These are phyloP conservation scores for Cladophialophora bantiana DNA, from an alignment of 2,329 filamentous ascomycete species.

Conservation along the genomic window DNA sequence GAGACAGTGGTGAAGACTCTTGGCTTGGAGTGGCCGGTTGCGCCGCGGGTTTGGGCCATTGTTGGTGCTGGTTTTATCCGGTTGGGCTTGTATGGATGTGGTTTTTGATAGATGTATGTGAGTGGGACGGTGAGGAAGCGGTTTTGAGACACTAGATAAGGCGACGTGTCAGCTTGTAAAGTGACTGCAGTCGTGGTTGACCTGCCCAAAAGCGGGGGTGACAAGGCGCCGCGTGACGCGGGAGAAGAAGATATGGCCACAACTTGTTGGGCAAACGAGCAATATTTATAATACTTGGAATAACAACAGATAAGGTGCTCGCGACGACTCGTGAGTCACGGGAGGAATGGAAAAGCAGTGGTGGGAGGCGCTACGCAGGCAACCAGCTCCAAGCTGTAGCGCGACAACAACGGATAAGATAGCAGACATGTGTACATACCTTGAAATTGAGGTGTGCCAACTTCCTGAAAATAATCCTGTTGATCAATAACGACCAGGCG, in stretches of 20 bases:
- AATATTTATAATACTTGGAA: conserved; percentile 16
- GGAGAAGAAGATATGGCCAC: conserved; percentile 24
- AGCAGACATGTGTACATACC: conserved; percentile 35
- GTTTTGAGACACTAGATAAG: conserved; percentile 4
- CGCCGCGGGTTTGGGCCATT: conserved; percentile 44
- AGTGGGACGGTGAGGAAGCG: background rate
- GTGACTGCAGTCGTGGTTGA: conserved; percentile 11
- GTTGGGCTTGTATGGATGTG: conserved; percentile 7
- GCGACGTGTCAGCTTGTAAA: conserved; percentile 25
- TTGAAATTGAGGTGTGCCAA: conserved; percentile 30
- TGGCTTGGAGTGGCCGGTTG: conserved; percentile 42
- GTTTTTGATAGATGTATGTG: background rate
- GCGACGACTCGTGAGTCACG: conserved; percentile 35
- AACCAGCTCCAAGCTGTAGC: conserved; percentile 24
- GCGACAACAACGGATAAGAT: conserved; percentile 26
- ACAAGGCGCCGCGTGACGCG: conserved; percentile 6
- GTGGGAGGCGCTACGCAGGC: conserved; percentile 33
- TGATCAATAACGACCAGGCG: conserved; percentile 33
- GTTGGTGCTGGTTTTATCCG: conserved; percentile 1
- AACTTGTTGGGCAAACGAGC: conserved; percentile 10
- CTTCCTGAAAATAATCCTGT: conserved; percentile 19
- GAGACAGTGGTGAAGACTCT: conserved; percentile 38
- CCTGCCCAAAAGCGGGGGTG: conserved; percentile 26
- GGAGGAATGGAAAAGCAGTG: conserved; percentile 19
- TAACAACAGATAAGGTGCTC: conserved; percentile 19